Conservation (phyloP, 192 early-diverging fungal species). For the Coemansia sp. region DNA sequence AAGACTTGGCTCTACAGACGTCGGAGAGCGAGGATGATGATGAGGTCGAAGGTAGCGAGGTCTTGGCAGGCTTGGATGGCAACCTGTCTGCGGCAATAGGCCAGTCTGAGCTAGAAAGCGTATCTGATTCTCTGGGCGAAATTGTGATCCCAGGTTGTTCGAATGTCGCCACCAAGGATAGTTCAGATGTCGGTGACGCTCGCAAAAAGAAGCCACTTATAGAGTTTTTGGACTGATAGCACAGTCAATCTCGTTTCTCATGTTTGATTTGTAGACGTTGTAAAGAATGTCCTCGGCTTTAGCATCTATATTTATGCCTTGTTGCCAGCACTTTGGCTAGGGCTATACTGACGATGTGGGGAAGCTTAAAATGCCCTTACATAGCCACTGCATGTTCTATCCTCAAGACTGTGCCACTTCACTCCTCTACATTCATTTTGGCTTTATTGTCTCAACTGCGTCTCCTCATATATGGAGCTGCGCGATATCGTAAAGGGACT, state of each 20-base stretch:
- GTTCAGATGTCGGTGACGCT: not conserved
- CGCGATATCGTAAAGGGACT: conserved; percentile 1
- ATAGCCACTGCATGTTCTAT: not conserved
- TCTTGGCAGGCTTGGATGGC: not conserved
- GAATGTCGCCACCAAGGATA: not conserved
- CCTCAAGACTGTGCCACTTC: not conserved
- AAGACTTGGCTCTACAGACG: conserved; percentile 65
- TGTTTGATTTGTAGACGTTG: not conserved
- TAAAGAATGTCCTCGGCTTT: not conserved
- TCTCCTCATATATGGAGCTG: not conserved
- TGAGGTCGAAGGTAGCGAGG: not conserved
- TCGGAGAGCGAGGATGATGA: conserved; percentile 43
- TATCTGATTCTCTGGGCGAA: not conserved
- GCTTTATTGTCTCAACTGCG: not conserved
- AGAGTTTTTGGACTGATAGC: conserved; percentile 7
- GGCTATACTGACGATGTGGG: not conserved
- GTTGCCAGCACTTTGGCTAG: not conserved
- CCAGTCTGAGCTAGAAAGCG: not conserved
- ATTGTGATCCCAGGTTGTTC: not conserved
- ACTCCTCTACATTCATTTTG: not conserved
- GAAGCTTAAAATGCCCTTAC: not conserved
- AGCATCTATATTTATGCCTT: not conserved
- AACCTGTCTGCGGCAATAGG: not conserved
- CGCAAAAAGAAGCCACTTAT: conserved; percentile 9
- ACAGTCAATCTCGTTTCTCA: not conserved